These are phyloP conservation scores for Curvularia spicifera DNA, from an alignment of 2,329 filamentous ascomycete genomes.

Conservation along the genomic window DNA sequence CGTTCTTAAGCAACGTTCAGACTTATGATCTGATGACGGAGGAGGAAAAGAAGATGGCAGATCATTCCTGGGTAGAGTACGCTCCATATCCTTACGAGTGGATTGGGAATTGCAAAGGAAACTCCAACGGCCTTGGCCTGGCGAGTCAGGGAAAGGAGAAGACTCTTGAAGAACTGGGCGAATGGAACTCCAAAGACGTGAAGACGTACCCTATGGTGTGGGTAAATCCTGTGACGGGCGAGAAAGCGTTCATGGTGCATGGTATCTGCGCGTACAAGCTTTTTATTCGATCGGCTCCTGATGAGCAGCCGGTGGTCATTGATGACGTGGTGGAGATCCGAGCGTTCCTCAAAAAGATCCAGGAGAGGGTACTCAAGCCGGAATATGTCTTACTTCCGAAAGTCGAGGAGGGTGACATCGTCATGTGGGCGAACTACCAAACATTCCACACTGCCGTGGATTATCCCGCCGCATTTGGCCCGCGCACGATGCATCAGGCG, in stretches of 20 bases:
- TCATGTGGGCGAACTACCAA: conserved; percentile 32
- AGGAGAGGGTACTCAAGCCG: conserved; percentile 51
- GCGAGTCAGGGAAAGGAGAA: conserved; percentile 50
- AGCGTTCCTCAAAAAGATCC: conserved; percentile 46
- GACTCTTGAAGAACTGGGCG: conserved; percentile 49
- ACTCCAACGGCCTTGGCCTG: conserved; percentile 52
- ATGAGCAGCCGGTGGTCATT: conserved; percentile 46
- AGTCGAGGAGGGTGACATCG: conserved; percentile 54
- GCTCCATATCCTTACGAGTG: conserved; percentile 53
- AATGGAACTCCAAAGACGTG: conserved; percentile 29
- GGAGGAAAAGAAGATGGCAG: conserved; percentile 52
- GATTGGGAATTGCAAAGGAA: conserved; percentile 48
- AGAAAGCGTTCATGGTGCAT: conserved; percentile 30
- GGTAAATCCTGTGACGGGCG: conserved; percentile 54
- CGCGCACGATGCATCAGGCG: conserved; percentile 56
- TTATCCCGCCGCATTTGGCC: conserved; percentile 51
- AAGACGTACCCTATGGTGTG: conserved; percentile 58
- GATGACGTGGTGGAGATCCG: conserved; percentile 52
- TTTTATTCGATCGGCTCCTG: conserved; percentile 45
- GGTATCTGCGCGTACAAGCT: conserved; percentile 32
- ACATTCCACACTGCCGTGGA: conserved; percentile 52
- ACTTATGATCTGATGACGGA: conserved; percentile 52
- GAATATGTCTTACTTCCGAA: conserved; percentile 53
- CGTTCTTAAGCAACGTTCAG: conserved; percentile 55
- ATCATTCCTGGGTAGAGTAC: conserved; percentile 57